Evolutionary conservation across 176 grass and related monocot species (phyloP), one percentile per base, ranked within the genome.

Genomic region (Calamus simplicifolius): DNA sequence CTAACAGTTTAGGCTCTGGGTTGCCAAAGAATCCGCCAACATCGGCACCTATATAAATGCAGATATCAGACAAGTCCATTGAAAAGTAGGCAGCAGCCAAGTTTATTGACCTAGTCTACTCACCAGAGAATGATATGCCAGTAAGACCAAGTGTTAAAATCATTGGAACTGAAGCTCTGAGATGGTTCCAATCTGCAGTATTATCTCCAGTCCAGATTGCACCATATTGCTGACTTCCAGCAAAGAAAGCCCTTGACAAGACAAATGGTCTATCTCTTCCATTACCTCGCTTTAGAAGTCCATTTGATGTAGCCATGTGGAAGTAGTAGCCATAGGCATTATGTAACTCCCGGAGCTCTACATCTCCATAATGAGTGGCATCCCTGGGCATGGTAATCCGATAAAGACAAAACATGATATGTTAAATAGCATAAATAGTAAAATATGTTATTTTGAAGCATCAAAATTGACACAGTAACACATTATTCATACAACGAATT

Each of bases 281-380:
- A 38, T 92, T 67, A 26, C 85, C 81, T 55, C 94, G 73, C 67
- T 89, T 96, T 65, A 96, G 49, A 67, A 96, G 82, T n/a, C 91
- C 91, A 73, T 75, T 63, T 56, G 83, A 70, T 27, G 94, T 80
- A 75, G 94, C 94, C 94, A 93, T 98, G 80, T 98, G 94, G 74
- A 98, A 98, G 73, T 98, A 98, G 57, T 98, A 98, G 28, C 94
- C 94, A 67, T 98, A 98, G 56, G 94, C 87, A 76, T 98, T 98
- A 54, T 98, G 94, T 61, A 98, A 56, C 81, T 98, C 94, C 49
- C 94, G 50, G 53, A 93, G 94, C 65, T 98, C 94, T 52, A 76
- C 84, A 68, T 93, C 81, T 69, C 84, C 84, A 19, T 77, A 73
- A 35, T 98, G 94, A 69, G 89, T 28, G 8, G 81, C 81, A 82